Conservation (phyloP, 495 filamentous ascomycete species). For the Podospora pseudoanserina region DNA sequence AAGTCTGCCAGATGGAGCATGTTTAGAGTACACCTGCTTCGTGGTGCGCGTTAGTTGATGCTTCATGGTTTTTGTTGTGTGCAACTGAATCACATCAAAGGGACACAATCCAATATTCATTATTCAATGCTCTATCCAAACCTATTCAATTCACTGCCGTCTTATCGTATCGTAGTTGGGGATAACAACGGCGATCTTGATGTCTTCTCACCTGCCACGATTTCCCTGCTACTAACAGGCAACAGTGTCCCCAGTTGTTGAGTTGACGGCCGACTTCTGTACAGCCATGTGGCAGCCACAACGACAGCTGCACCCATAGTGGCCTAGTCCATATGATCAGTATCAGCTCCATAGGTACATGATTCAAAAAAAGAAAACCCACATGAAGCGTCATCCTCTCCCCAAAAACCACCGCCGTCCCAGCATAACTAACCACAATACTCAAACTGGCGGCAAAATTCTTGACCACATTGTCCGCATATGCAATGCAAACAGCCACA, state of each 20-base stretch:
- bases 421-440: constrained; percentile 45
- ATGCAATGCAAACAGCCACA: constrained; percentile 60
- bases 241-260: constrained; percentile 12
- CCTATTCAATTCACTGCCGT: background rate
- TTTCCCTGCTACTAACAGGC: constrained; percentile 17
- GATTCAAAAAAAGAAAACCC: constrained; percentile 8
- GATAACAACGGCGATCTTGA: constrained; percentile 5
- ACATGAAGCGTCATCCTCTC: constrained; percentile 25
- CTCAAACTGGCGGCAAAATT: constrained; percentile 65
- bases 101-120: background rate
- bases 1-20: background rate
- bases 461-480: constrained; percentile 61
- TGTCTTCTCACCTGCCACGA: constrained; percentile 7
- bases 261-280: constrained; percentile 11
- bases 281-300: constrained; percentile 24
- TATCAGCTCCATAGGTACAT: background rate
- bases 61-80: too few relatives aligned
- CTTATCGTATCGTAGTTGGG: background rate
- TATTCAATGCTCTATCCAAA: background rate
- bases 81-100: background rate
- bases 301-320: constrained; percentile 23
- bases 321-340: constrained; percentile 34
- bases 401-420: constrained; percentile 22
- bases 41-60: too few relatives aligned
- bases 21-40: too few relatives aligned